These are phyloP conservation scores for Omphalotus guepiniiformis DNA, from an alignment of 768 basidiomycete species.

Conservation along the genomic window DNA sequence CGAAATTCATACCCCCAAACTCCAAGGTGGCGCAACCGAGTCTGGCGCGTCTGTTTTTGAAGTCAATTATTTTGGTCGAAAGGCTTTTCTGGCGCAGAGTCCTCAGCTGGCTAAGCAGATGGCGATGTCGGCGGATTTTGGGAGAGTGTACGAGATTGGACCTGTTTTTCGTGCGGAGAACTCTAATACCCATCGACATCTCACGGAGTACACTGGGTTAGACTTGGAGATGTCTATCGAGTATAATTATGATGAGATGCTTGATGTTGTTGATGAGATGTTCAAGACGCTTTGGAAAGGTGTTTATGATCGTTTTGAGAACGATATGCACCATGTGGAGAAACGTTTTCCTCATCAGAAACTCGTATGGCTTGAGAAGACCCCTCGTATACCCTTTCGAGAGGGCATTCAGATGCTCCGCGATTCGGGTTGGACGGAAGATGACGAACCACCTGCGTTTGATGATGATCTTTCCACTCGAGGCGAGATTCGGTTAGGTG, in stretches of 20 bases:
- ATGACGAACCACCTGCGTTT: conserved; percentile 29
- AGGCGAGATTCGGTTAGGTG: conserved; percentile 44
- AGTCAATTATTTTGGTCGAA: conserved; percentile 47
- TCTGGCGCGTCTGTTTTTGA: conserved; percentile 48
- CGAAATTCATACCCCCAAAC: conserved; percentile 51
- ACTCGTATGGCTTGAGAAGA: conserved; percentile 52
- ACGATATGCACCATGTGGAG: conserved; percentile 18
- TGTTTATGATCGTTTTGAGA: conserved; percentile 31
- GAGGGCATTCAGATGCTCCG: conserved; percentile 51
- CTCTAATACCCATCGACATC: conserved; percentile 49
- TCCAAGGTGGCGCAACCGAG: conserved; percentile 50
- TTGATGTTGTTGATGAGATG: conserved; percentile 41
- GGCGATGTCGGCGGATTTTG: conserved; percentile 50
- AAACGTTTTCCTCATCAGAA: conserved; percentile 51
- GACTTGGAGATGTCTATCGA: conserved; percentile 54
- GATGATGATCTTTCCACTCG: conserved; percentile 50
- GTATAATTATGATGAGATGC: conserved; percentile 46
- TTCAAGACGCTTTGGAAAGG: conserved; percentile 41
- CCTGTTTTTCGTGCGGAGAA: conserved; percentile 22
- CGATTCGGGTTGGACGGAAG: conserved; percentile 38
- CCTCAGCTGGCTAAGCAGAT: conserved; percentile 55
- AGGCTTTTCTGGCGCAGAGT: conserved; percentile 47
- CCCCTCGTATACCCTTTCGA: conserved; percentile 42
- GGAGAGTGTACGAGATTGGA: conserved; percentile 49
- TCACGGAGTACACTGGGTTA: conserved; percentile 53